Conservation (phyloP, 306 rosid genomes). For the Senna tora region DNA sequence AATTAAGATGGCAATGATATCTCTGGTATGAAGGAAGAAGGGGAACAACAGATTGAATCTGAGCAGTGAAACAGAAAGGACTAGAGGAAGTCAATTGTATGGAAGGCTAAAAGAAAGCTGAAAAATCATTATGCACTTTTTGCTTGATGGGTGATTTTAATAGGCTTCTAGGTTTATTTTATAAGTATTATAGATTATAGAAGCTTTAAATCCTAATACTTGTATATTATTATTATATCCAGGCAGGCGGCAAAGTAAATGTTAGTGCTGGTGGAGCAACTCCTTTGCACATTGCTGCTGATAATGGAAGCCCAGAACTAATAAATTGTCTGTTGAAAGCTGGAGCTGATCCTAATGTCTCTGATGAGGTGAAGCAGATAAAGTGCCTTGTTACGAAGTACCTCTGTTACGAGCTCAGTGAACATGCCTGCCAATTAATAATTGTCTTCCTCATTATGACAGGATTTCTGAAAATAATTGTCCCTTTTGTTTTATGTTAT, state of each 20-base stretch:
- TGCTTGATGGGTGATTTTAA: slow-evolving; percentile 23
- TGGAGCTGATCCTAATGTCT: slow-evolving; percentile 82
- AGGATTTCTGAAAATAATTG: neutral
- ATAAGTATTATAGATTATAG: slow-evolving; percentile 22
- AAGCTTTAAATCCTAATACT: slow-evolving; percentile 32
- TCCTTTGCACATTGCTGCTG: slow-evolving; percentile 91
- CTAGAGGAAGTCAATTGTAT: neutral
- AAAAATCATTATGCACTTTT: slow-evolving; percentile 4
- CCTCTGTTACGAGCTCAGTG: neutral
- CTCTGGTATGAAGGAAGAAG: neutral
- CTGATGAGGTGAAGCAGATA: slow-evolving; percentile 68
- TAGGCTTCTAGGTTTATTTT: neutral
- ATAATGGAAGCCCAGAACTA: slow-evolving; percentile 67
- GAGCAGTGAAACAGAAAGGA: slow-evolving; percentile 4
- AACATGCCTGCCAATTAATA: neutral
- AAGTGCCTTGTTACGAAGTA: neutral
- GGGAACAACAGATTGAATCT: slow-evolving; percentile 9
- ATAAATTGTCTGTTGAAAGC: slow-evolving; percentile 72
- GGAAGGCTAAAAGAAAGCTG: slow-evolving; percentile 2
- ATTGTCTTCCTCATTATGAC: neutral
- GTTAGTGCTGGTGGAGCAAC: slow-evolving; percentile 92
- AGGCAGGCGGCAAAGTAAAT: slow-evolving; percentile 93
- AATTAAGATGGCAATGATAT: neutral
- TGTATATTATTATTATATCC: slow-evolving; percentile 38
- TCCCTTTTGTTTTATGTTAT: neutral